Base-by-base conservation (phyloP, 176 grass and related monocot species). In the Oryza brachyantha region DNA sequence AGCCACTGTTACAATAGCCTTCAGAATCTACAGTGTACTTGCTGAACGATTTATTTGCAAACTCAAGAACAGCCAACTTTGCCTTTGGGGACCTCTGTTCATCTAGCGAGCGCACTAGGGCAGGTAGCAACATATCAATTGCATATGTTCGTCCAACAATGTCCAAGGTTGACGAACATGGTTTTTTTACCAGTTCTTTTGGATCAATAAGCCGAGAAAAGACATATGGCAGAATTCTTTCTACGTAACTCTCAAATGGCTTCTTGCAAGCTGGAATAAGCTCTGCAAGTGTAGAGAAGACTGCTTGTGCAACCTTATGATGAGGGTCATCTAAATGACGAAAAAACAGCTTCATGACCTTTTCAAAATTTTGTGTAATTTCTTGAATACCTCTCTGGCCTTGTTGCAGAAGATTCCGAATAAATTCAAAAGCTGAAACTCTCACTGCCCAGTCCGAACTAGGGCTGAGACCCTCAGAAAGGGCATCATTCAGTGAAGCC, bases 341-440 rank as follows among this genome's bases (percentile, higher is more conserved):
- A 66, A 99, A 94, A 83, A 99, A 99, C 62, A 99, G 75, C 78
- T 93, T 99, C 96, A 99, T 99, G 55, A 99, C 96, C 78, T 99
- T 99, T 69, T 99, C 96, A 83, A 99, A 93, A 91, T 89, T 94
- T 66, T 93, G 92, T 39, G 75, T 87, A 58, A 99, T 88, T 93
- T 99, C 96, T 85, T 94, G 88, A 63, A 87, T 78, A 77, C 92
- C 96, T 79, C 68, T 99, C 63, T 84, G 90, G 5, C 92, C 96
- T 81, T 94, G 96, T 83, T 99, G 77, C 70, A 93, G 76, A 72
- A 95, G 75, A 77, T 85, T 92, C 74, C 93, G 79, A 68, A 99
- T 90, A 87, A 92, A 99, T 73, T 94, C 93, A 62, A 99, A 99
- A 75, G 93, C 90, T 59, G 93, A 93, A 84, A 99, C 96, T 84